A percentile compares a stretch with the other conserved stretches of the same genome.
phyloP scores from a whole-genome alignment of 352 stramenopile genomes.

The Peronosclerospora sorghi region DNA sequence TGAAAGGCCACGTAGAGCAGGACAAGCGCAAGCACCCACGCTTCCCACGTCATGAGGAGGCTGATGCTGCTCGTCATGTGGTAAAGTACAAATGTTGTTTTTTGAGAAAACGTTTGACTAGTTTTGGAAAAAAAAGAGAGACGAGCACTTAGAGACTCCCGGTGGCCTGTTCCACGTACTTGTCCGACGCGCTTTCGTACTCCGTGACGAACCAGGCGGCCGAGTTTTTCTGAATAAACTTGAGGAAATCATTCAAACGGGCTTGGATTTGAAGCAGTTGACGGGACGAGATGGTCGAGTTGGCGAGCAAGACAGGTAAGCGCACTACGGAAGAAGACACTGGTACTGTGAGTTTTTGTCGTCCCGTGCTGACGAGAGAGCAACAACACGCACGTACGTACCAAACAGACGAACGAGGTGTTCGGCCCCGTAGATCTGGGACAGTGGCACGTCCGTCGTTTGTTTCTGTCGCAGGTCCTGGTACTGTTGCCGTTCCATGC shows the following conservation, averaged over 20 bases:
- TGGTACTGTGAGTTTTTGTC: too few species aligned
- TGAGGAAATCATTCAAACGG: slow-evolving; percentile 75
- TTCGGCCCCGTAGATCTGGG: slow-evolving; percentile 88
- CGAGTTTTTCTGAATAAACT: slow-evolving; percentile 74
- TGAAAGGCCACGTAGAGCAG: slow-evolving; percentile 83
- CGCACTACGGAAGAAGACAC: slow-evolving; percentile 32
- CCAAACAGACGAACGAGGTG: slow-evolving; percentile 86
- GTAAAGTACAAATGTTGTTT: slow-evolving; percentile 1
- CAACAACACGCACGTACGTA: slow-evolving; percentile 17
- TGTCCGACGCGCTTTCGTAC: slow-evolving; percentile 46
- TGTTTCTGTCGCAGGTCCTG: slow-evolving; percentile 58
- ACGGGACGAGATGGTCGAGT: slow-evolving; percentile 41
- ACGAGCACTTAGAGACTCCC: neutral
- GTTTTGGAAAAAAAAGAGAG: too few species aligned
- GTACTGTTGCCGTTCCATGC: slow-evolving; percentile 85
- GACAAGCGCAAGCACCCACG: slow-evolving; percentile 4
- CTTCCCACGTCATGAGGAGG: slow-evolving; percentile 17
- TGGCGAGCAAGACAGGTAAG: slow-evolving; percentile 62
- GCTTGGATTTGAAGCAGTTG: slow-evolving; percentile 56
- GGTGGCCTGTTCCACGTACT: slow-evolving; percentile 36
- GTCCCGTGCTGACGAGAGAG: neutral
- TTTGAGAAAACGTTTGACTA: too few species aligned
- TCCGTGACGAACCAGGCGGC: slow-evolving; percentile 56
- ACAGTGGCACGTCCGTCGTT: slow-evolving; percentile 41
- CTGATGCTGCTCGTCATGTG: too few species aligned